Conservation (phyloP, 306 rosid genomes). For the Luffa aegyptiaca region DNA sequence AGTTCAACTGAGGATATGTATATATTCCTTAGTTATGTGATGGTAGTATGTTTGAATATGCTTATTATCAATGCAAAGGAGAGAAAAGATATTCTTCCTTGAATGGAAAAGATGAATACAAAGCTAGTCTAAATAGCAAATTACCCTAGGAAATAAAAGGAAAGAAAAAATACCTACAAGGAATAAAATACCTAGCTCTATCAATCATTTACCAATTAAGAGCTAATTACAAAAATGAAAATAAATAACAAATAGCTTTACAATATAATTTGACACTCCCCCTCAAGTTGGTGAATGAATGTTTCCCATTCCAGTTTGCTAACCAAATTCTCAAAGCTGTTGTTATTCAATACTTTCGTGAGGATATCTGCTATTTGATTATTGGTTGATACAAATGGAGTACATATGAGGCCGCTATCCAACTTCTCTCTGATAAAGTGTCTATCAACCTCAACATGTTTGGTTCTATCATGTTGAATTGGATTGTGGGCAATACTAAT, state of each 20-base stretch:
- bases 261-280: not conserved
- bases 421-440: not conserved
- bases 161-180: no score
- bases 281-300: not conserved
- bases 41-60: not conserved
- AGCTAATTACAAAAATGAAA: not conserved
- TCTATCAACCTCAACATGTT: not conserved
- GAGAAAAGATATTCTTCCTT: no score
- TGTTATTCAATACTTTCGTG: not conserved
- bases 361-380: not conserved
- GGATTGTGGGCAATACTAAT: not conserved
- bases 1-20: not conserved
- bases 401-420: not conserved
- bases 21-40: not conserved
- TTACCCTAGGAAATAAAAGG: no score
- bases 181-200: no score
- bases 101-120: no score
- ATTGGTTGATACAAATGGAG: not conserved
- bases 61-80: not conserved
- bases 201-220: not conserved
- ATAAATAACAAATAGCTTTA: not conserved
- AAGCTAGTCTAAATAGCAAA: no score
- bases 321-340: not conserved
- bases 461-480: not conserved
- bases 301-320: not conserved